These are phyloP conservation scores for Phytophthora agathidicida DNA, from an alignment of 352 stramenopile species.

Conservation along the genomic window DNA sequence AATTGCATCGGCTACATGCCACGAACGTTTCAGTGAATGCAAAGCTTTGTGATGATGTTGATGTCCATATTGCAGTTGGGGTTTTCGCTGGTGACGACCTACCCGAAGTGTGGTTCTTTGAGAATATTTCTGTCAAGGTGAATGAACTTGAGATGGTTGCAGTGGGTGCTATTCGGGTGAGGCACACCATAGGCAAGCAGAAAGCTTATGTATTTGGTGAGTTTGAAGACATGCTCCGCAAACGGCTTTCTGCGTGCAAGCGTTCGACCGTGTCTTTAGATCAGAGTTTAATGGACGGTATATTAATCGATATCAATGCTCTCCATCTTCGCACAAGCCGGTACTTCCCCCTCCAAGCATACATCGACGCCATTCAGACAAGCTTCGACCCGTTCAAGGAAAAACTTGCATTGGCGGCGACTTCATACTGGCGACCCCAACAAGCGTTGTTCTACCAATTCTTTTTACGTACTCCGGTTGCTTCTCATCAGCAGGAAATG, in stretches of 20 bases:
- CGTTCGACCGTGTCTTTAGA: conserved; percentile 15
- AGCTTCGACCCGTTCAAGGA: conserved; percentile 40
- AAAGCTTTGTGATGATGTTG: conserved; percentile 34
- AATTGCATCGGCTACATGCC: conserved; percentile 62
- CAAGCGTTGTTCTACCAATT: conserved; percentile 64
- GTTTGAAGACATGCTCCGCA: conserved; percentile 63
- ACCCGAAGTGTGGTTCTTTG: conserved; percentile 73
- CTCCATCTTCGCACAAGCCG: conserved; percentile 43
- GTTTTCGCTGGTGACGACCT: conserved; percentile 73
- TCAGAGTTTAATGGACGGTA: conserved; percentile 43
- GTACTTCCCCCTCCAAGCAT: conserved; percentile 41
- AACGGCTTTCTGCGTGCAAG: conserved; percentile 45
- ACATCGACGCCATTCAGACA: conserved; percentile 32
- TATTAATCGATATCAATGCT: conserved; percentile 61
- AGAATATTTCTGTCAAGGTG: conserved; percentile 44
- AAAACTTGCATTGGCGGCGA: conserved; percentile 27
- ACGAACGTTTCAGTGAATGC: conserved; percentile 54
- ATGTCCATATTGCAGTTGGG: conserved; percentile 47
- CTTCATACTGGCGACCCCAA: conserved; percentile 65
- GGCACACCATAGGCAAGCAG: conserved; percentile 56
- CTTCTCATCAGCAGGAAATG: conserved; percentile 36
- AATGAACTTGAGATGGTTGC: conserved; percentile 49
- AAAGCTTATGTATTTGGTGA: conserved; percentile 72
- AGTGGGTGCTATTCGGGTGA: conserved; percentile 46
- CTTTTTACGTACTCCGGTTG: conserved; percentile 54